Conservation (phyloP, 306 rosid species). For the Cicer arietinum region DNA sequence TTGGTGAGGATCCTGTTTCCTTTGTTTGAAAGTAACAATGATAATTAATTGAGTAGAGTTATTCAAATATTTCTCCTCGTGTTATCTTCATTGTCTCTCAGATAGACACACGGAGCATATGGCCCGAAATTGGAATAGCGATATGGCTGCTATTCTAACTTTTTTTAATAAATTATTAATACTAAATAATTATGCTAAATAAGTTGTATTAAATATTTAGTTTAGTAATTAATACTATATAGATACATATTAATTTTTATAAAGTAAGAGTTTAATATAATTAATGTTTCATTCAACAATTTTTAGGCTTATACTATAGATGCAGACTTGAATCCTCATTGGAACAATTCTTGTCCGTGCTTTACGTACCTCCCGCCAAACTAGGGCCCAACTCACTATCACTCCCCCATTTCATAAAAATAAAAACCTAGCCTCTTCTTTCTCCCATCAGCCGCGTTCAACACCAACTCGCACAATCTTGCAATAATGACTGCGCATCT, state of each 20-base stretch:
- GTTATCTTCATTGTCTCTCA: neutral
- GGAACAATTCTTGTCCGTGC: too few relatives aligned
- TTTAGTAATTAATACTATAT: neutral
- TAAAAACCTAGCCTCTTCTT: neutral
- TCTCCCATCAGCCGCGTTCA: neutral
- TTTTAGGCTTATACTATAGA: too few relatives aligned
- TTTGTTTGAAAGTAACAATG: conserved; percentile 10
- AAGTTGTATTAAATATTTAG: neutral
- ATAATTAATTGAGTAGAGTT: conserved; percentile 4
- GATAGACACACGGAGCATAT: neutral
- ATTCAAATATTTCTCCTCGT: neutral
- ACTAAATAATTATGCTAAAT: neutral
- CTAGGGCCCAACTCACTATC: neutral
- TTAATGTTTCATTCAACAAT: too few relatives aligned
- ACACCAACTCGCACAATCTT: neutral
- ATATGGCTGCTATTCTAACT: neutral
- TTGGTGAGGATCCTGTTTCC: neutral
- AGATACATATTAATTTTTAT: neutral
- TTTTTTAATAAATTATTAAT: neutral
- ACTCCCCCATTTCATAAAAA: neutral
- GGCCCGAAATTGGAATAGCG: neutral
- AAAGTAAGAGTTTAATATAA: too few relatives aligned
- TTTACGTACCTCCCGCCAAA: too few relatives aligned
- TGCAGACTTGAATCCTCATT: too few relatives aligned
- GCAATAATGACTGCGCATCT: neutral